Evolutionary conservation across 257 asterid genomes (phyloP).

Genomic region (Nicotiana otophora): DNA sequence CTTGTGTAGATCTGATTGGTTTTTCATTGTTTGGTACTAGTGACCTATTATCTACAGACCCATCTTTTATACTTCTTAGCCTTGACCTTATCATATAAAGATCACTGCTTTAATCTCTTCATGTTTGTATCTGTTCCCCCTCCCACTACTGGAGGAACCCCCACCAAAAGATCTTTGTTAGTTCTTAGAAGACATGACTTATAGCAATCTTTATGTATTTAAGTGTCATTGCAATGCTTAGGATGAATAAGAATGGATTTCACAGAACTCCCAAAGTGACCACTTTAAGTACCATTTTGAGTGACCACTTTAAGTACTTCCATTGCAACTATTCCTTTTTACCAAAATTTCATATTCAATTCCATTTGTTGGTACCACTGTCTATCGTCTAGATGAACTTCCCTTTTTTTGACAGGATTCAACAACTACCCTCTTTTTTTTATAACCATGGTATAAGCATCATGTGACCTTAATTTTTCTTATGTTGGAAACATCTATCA

Average conservation of each 20-base stretch:
- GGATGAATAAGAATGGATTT: not conserved
- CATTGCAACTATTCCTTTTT: not conserved
- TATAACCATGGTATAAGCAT: not conserved
- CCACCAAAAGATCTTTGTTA: not conserved
- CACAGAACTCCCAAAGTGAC: not conserved
- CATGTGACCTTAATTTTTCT: not conserved
- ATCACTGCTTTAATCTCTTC: too few species aligned
- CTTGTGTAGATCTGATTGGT: not conserved
- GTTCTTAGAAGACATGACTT: not conserved
- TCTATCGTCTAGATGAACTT: not conserved
- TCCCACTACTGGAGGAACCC: not conserved
- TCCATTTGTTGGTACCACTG: not conserved
- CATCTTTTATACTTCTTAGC: not conserved
- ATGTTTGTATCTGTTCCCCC: not conserved
- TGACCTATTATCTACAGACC: not conserved
- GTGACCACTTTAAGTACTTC: not conserved
- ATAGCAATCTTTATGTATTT: not conserved
- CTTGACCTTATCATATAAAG: not conserved
- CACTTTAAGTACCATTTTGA: not conserved
- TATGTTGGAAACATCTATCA: not conserved
- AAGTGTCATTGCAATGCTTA: not conserved
- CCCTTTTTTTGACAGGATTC: not conserved
- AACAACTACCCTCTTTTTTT: too few species aligned
- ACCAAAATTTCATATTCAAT: not conserved
- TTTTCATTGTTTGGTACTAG: not conserved